Evolutionary conservation across 257 asterid genomes (phyloP).

Genomic region (Capsicum baccatum): DNA sequence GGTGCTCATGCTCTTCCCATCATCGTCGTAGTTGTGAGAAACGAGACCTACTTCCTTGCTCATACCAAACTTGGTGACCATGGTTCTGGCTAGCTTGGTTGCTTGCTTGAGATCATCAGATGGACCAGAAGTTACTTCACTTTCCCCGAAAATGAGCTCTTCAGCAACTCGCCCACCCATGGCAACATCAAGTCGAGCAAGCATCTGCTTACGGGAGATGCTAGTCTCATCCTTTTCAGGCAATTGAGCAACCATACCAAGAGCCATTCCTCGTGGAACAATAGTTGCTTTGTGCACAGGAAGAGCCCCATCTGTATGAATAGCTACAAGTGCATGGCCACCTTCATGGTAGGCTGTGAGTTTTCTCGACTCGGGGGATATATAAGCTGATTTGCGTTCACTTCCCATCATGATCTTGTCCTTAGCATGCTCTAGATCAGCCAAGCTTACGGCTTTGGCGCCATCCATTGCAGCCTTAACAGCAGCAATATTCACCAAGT

Average conservation of each 20-base stretch:
- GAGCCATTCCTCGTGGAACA: constrained; percentile 88
- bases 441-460: constrained; percentile 72
- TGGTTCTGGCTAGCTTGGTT: constrained; percentile 75
- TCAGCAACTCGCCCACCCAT: constrained; percentile 98
- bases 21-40: constrained; percentile 72
- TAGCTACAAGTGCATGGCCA: constrained; percentile 90
- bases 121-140: constrained; percentile 91
- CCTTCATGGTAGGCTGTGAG: constrained; percentile 93
- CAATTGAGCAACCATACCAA: constrained; percentile 84
- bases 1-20: constrained; percentile 92
- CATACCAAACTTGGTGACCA: constrained; percentile 91
- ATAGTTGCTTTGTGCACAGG: constrained; percentile 94
- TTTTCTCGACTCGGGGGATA: constrained; percentile 74
- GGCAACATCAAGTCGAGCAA: constrained; percentile 77
- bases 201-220: constrained; percentile 78
- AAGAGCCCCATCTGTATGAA: constrained; percentile 81
- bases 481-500: constrained; percentile 85
- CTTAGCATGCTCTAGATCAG: constrained; percentile 86
- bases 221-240: constrained; percentile 88
- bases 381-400: constrained; percentile 88
- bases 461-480: constrained; percentile 95
- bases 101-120: constrained; percentile 81
- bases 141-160: constrained; percentile 84
- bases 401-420: constrained; percentile 97
- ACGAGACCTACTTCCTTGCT: constrained; percentile 79